Evolutionary conservation across 2,329 filamentous ascomycete species (phyloP).

Genomic region (Diaporthe australafricana): DNA sequence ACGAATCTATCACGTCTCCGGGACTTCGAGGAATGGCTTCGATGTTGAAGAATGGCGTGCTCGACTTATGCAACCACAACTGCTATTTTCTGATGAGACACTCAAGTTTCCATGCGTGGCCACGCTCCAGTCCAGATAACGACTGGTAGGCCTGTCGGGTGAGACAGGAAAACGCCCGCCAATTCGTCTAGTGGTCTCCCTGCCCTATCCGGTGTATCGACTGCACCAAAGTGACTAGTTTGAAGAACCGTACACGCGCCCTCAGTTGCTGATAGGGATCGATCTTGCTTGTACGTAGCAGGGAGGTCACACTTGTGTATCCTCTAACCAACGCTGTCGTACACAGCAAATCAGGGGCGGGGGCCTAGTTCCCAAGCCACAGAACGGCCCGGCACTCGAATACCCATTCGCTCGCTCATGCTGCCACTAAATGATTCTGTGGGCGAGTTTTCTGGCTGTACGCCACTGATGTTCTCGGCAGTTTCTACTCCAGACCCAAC

Average conservation of each 20-base stretch:
- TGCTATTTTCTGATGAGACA: neutral
- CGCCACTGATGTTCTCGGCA: neutral
- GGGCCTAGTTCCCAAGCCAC: neutral
- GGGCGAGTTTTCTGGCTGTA: neutral
- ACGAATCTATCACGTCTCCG: neutral
- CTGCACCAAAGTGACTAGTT: neutral
- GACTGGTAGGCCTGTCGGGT: too few relatives aligned
- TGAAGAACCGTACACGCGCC: neutral
- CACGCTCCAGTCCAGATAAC: neutral
- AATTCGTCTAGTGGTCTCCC: neutral
- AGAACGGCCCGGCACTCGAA: neutral
- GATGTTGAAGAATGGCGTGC: neutral
- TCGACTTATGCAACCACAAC: too few relatives aligned
- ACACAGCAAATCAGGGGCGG: neutral
- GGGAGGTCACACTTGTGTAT: constrained; percentile 7
- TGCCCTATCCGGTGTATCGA: neutral
- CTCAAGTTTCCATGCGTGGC: too few relatives aligned
- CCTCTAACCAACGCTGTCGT: neutral
- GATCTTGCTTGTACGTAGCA: neutral
- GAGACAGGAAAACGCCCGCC: neutral
- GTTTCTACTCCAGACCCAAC: neutral
- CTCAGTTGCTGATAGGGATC: neutral
- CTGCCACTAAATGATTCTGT: neutral
- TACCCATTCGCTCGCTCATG: neutral
- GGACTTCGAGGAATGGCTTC: neutral